These are phyloP conservation scores for Clavispora phyllophila DNA, from an alignment of 805 yeast genomes.

Conservation along the genomic window DNA sequence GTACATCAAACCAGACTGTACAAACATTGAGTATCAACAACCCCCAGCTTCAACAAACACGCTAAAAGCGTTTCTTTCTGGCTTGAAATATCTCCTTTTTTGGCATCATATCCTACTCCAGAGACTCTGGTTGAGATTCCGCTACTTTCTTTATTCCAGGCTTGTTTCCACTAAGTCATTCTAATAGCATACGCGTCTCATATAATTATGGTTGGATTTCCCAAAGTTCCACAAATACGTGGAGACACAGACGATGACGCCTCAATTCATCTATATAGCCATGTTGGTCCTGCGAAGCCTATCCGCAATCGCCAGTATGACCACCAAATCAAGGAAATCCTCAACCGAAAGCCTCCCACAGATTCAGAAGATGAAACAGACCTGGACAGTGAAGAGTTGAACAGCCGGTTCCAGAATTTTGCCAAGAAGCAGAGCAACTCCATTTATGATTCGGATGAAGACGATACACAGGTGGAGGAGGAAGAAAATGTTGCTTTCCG, in stretches of 20 bases:
- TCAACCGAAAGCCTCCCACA: slow-evolving; percentile 1
- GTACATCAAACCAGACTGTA: not conserved
- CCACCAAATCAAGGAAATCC: slow-evolving; percentile 8
- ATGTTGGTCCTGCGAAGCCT: slow-evolving; percentile 36
- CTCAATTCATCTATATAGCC: slow-evolving; percentile 34
- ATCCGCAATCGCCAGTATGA: slow-evolving; percentile 15
- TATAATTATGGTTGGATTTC: slow-evolving; percentile 20
- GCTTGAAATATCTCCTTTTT: no score
- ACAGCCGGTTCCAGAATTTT: slow-evolving; percentile 15
- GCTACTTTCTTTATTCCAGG: no score
- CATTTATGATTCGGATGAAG: slow-evolving; percentile 4
- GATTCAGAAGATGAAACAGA: slow-evolving; percentile 5
- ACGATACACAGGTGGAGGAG: slow-evolving; percentile 9
- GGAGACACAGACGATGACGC: slow-evolving; percentile 41
- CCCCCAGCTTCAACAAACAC: not conserved
- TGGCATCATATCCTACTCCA: not conserved
- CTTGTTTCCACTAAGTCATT: not conserved
- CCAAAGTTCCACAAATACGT: slow-evolving; percentile 30
- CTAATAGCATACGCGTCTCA: not conserved
- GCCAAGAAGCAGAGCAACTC: slow-evolving; percentile 7
- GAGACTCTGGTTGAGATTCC: no score
- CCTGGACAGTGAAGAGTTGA: slow-evolving; percentile 8
- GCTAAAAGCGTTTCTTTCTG: not conserved
- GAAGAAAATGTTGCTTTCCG: not conserved
- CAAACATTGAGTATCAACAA: not conserved